These are phyloP conservation scores for Penicillium sp. DNA, from an alignment of 2,329 filamentous ascomycete species.

Conservation along the genomic window DNA sequence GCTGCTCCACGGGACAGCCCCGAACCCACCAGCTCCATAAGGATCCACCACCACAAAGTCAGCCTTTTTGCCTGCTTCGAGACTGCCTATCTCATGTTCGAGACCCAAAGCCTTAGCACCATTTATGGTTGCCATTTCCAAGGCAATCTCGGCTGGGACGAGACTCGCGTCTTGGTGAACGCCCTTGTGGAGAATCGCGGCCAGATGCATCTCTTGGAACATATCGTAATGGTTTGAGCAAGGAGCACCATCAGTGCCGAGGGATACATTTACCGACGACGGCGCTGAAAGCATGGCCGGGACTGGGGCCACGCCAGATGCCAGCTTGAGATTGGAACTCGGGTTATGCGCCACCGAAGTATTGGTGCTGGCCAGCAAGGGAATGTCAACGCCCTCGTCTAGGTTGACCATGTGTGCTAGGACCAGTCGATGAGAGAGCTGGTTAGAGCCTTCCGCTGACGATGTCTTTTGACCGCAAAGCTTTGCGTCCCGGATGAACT, in stretches of 20 bases:
- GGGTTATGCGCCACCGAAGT: conserved; percentile 53
- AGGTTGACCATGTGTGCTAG: conserved; percentile 55
- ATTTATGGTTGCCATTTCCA: conserved; percentile 54
- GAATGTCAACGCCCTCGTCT: conserved; percentile 41
- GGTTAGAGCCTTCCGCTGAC: not conserved
- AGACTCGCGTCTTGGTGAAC: conserved; percentile 39
- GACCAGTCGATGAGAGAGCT: conserved; percentile 36
- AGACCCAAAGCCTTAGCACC: conserved; percentile 50
- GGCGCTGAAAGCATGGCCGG: conserved; percentile 41
- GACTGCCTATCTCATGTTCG: conserved; percentile 36
- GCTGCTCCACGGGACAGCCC: conserved; percentile 39
- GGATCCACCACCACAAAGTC: conserved; percentile 32
- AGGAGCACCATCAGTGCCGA: conserved; percentile 54
- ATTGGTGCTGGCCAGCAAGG: conserved; percentile 37
- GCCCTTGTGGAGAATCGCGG: conserved; percentile 50
- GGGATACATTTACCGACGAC: conserved; percentile 42
- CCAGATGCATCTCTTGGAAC: conserved; percentile 53
- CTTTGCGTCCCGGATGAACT: conserved; percentile 38
- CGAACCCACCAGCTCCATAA: conserved; percentile 27
- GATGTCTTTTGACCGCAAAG: conserved; percentile 20
- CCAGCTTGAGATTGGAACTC: conserved; percentile 53
- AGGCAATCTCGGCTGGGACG: conserved; percentile 46
- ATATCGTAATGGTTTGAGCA: conserved; percentile 54
- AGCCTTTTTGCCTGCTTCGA: conserved; percentile 34
- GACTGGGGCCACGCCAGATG: conserved; percentile 49